phyloP scores from a whole-genome alignment of 2,329 filamentous ascomycete species.

The Microcera coccophila region DNA sequence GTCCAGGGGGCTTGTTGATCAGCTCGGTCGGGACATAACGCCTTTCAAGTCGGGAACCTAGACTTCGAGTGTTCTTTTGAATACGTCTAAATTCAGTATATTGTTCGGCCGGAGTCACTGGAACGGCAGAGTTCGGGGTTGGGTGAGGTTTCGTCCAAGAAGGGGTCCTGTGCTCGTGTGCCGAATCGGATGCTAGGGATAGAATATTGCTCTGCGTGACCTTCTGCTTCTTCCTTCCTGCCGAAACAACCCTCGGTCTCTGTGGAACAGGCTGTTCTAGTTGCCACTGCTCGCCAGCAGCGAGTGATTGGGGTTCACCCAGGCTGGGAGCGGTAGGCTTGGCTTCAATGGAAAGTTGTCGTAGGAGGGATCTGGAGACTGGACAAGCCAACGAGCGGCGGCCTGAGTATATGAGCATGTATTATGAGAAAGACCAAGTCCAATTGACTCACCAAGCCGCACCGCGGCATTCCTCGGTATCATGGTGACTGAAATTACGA shows the following conservation, averaged over 20 bases:
- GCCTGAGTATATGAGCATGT: constrained; percentile 39
- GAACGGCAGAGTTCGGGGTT: constrained; percentile 33
- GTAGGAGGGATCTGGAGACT: constrained; percentile 33
- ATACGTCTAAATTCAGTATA: constrained; percentile 36
- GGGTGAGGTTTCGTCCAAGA: constrained; percentile 33
- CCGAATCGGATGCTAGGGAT: constrained; percentile 34
- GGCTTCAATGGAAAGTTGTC: constrained; percentile 33
- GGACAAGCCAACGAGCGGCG: constrained; percentile 49
- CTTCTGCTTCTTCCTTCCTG: constrained; percentile 33
- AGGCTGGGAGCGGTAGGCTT: too few species aligned
- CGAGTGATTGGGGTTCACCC: constrained; percentile 15
- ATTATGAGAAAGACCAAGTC: background rate
- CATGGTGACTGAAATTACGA: constrained; percentile 41
- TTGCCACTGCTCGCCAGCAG: too few species aligned
- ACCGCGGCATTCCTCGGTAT: constrained; percentile 52
- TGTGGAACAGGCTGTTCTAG: constrained; percentile 4
- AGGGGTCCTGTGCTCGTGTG: constrained; percentile 31
- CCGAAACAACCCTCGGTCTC: constrained; percentile 23
- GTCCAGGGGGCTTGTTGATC: constrained; percentile 66
- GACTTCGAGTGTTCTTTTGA: constrained; percentile 40
- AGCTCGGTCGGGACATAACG: constrained; percentile 65
- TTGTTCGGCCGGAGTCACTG: constrained; percentile 37
- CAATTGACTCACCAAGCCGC: constrained; percentile 49
- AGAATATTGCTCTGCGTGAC: constrained; percentile 32
- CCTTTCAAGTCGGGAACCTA: constrained; percentile 48